Conservation (phyloP, 768 basidiomycete species). For the Naganishia kalamii region DNA sequence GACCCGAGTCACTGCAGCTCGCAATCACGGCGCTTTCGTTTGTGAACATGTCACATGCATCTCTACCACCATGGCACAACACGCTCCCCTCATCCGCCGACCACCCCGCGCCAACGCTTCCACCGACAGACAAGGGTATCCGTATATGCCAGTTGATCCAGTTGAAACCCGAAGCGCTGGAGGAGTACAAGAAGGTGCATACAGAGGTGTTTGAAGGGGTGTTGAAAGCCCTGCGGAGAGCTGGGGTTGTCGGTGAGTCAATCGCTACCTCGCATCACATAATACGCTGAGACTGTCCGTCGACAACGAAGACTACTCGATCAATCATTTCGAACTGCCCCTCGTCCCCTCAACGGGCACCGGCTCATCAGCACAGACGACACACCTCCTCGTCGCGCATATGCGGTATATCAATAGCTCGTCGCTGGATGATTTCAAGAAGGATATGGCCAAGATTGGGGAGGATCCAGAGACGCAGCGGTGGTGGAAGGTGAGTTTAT, state of each 20-base stretch:
- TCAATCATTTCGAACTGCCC: constrained; percentile 57
- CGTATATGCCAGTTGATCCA: constrained; percentile 69
- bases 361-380: neutral
- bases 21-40: no score
- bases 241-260: constrained; percentile 54
- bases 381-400: constrained; percentile 62
- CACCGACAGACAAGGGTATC: constrained; percentile 40
- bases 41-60: neutral
- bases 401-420: constrained; percentile 63
- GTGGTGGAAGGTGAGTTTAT: constrained; percentile 60
- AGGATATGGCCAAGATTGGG: constrained; percentile 61
- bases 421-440: constrained; percentile 53
- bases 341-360: constrained; percentile 41
- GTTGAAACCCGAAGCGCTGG: constrained; percentile 49
- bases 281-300: no score
- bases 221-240: constrained; percentile 57
- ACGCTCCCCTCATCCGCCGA: neutral
- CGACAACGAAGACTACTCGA: constrained; percentile 60
- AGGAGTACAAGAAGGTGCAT: constrained; percentile 52
- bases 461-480: constrained; percentile 63
- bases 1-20: no score
- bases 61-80: neutral
- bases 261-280: no score
- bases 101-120: neutral
- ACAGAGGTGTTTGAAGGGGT: constrained; percentile 64